Base-by-base conservation (phyloP, 1,139 yeast species). In the Zygosaccharomyces sapae region DNA sequence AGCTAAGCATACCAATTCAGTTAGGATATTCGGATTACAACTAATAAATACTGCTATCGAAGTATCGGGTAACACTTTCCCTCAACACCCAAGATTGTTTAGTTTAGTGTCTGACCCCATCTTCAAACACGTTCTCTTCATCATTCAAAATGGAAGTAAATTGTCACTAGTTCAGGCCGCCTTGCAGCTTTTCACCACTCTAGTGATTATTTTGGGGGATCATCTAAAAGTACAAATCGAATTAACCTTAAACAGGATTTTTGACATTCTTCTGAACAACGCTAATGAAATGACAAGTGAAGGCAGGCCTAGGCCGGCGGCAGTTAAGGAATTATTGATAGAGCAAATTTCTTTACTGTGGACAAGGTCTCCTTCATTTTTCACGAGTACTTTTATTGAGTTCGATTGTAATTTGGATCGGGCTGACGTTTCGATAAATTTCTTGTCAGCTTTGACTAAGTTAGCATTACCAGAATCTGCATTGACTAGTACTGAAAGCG, bases 331-430 rank as follows among this genome's bases (percentile, higher is more conserved):
- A 63, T 74, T 86, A 56, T 74, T 94, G 58, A 76, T 90, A 37
- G 98, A 94, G 65, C 81, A 92, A 12, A 70, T 92, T 3, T 84
- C 96, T 6, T 79, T 88, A 41, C 69, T 92, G 44, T 85, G 94
- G 95, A 79, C 88, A 3, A 78, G 96, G 51, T 80, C 87, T 0
- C 94, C 96, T 1, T 70, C 78, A 3, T 83, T 88, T 51, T 89
- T 90, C 65, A 79, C 90, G 9, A 77, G 80, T 42, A 67, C 89
- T 36, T 92, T 86, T 62, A 82, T 86, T 46, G 84, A 83, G 49
- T 94, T 82, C 62, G 98, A 94, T 66, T 92, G 97, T 67, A 94
- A 89, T 61, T 83, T 89, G 55, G 95, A 89, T 53, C 79, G 94
- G 55, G 76, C 85, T 1, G 97, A 94, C 64, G 69, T 94, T 49